Evolutionary conservation across 805 yeast genomes (phyloP).

Genomic region (Lachancea cidri): DNA sequence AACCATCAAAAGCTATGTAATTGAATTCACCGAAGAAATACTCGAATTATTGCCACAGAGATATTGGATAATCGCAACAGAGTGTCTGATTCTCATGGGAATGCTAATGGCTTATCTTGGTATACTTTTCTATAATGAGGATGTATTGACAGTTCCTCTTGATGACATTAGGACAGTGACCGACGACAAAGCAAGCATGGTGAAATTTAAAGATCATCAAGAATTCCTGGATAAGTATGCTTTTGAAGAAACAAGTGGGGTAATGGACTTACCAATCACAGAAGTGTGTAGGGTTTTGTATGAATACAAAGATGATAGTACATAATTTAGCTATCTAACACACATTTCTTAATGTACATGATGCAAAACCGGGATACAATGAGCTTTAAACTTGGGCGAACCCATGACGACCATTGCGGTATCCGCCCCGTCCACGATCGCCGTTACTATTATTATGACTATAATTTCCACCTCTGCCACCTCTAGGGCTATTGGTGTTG

Average conservation of each 20-base stretch:
- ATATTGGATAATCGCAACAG: constrained; percentile 85
- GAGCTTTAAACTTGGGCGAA: constrained; percentile 4
- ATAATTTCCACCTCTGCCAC: constrained; percentile 16
- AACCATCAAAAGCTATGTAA: constrained; percentile 20
- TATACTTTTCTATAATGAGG: constrained; percentile 69
- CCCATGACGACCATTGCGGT: constrained; percentile 6
- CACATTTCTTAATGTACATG: constrained; percentile 1
- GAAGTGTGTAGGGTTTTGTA: constrained; percentile 65
- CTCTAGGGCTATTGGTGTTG: constrained; percentile 10
- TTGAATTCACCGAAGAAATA: constrained; percentile 38
- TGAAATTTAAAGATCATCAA: constrained; percentile 17
- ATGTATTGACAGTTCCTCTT: constrained; percentile 56
- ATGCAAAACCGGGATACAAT: neutral
- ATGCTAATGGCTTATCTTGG: constrained; percentile 73
- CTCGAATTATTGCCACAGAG: constrained; percentile 76
- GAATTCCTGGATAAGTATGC: constrained; percentile 35
- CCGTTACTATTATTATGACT: constrained; percentile 7
- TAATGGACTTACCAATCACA: constrained; percentile 76
- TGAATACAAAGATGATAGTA: constrained; percentile 10
- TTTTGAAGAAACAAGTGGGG: constrained; percentile 68
- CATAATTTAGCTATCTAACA: neutral
- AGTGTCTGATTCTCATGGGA: constrained; percentile 61
- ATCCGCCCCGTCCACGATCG: constrained; percentile 9
- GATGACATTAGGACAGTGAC: constrained; percentile 58
- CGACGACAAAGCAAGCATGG: constrained; percentile 53